Conservation (phyloP, 306 rosid genomes). For the Begonia loranthoides region DNA sequence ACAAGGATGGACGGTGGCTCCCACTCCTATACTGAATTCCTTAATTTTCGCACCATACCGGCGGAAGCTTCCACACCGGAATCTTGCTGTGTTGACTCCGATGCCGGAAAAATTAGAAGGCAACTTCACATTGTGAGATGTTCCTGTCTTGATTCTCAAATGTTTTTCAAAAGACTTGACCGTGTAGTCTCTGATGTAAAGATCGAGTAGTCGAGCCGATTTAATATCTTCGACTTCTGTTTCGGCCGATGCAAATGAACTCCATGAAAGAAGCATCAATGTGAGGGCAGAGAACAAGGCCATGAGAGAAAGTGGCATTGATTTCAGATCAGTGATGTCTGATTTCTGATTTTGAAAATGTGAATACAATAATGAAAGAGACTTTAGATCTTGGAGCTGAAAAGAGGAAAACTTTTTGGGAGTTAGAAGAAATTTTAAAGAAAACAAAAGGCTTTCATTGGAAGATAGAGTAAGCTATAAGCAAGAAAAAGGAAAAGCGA, state of each 20-base stretch:
- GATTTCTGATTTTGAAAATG: background rate
- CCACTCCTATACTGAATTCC: constrained; percentile 56
- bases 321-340: background rate
- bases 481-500: background rate
- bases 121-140: constrained; percentile 32
- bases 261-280: constrained; percentile 22
- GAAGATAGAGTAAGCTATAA: background rate
- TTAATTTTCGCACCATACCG: constrained; percentile 69
- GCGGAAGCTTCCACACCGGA: constrained; percentile 75
- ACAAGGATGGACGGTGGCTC: constrained; percentile 64
- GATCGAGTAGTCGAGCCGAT: constrained; percentile 77
- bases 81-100: constrained; percentile 38
- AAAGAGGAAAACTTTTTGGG: background rate
- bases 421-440: background rate
- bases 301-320: constrained; percentile 31
- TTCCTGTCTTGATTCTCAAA: constrained; percentile 36
- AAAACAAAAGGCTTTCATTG: background rate
- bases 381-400: background rate
- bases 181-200: constrained; percentile 63
- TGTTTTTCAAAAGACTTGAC: constrained; percentile 34
- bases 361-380: background rate
- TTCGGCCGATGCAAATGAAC: constrained; percentile 18
- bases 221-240: constrained; percentile 32
- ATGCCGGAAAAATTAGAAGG: constrained; percentile 77
- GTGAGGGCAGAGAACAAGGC: constrained; percentile 30